Base-by-base conservation (phyloP, 2,329 filamentous ascomycete species). In the Aureobasidium sp. region DNA sequence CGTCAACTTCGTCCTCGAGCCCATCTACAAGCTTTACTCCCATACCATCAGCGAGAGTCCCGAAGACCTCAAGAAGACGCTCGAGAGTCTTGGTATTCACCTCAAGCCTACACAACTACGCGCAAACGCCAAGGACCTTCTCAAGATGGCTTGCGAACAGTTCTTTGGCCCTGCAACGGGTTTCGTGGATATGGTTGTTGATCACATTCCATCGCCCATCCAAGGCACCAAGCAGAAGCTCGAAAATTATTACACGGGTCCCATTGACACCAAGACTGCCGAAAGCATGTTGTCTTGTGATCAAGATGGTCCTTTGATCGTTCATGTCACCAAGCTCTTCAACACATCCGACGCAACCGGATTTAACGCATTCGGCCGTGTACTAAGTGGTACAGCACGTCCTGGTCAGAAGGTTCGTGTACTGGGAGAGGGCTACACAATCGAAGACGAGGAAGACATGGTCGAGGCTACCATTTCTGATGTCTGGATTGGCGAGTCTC, bases 371-470 rank as follows among this genome's bases (percentile, higher is more conserved):
- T 87, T 97, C 61, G 93, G 93, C 11, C 83, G 91, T 58, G 89
- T 98, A 2, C 80, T 97, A 77, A 96, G 91, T 64, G 93, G 93
- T 53, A 93, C 88, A 25, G 93, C 87, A 21, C 83, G 82, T 27
- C 86, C 90, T 17, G 87, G 88, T 16, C 79, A 86, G 64, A 83
- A 88, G 60, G 89, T 98, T 14, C 84, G 93, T 35, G 90, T 98
- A 11, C 81, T 98, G 1, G 93, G 93, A 44, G 93, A 98, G 67
- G 88, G 88, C 5, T 98, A 97, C 70, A 96, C 90, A 4, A 80
- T 95, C 12, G 93, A 98, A 60, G 93, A 98, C 59, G 90, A 97
- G 66, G 93, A 98, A 75, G 93, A 98, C 64, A 97, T 97, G 89
- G 87, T 85, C 0, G 77, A 83, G 63, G 89, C 89, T 24, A 91